Base-by-base conservation (phyloP, 164 flowering plant species). In the Vitis riparia region DNA sequence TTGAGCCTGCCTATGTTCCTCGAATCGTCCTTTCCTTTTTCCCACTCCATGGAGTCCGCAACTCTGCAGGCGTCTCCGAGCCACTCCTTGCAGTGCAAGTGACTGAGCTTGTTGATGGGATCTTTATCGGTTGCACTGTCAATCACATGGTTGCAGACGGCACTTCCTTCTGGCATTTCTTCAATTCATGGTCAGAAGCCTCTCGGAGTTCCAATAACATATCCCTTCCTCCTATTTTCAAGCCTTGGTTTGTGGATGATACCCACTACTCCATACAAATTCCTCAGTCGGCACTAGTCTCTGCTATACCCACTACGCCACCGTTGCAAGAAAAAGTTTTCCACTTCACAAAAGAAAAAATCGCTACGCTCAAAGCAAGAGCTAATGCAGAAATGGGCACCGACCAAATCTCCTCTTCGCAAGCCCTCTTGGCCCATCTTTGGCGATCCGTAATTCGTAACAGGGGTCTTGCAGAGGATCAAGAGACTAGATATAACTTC, bases 141-240 rank as follows among this genome's bases (percentile, higher is more conserved):
- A 87, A 80, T 65, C 88, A 87, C 19, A 3, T 47, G 1, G 75
- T 80, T 1, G 76, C 30, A 0, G 88, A 87, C 51, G 90, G 88
- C 11, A 62, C 78, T 0, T 61, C 81, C 0, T 83, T 77, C 44
- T 85, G 90, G 87, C 70, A 79, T 62, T 83, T 87, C 72, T 48
- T 85, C 74, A 84, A 81, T 29, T 50, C 79, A 9, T 84, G 86
- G 87, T 79, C 88, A 2, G 87, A 87, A 55, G 77, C 84, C 17
- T 72, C 71, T 1, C 75, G 74, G 0, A 74, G 76, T 27, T 4
- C 19, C 2, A 1, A 49, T 75, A 2, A 51, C 8, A 29, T 67
- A 4, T 71, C 81, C 1, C 64, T 77, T 3, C 57, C 62, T 1
- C 87, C 86, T 0, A n/a, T 65, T 14, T 48, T 74, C 27, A 12